Base-by-base conservation (phyloP, 495 filamentous ascomycete genomes). In the Mycothermus thermophilus region DNA sequence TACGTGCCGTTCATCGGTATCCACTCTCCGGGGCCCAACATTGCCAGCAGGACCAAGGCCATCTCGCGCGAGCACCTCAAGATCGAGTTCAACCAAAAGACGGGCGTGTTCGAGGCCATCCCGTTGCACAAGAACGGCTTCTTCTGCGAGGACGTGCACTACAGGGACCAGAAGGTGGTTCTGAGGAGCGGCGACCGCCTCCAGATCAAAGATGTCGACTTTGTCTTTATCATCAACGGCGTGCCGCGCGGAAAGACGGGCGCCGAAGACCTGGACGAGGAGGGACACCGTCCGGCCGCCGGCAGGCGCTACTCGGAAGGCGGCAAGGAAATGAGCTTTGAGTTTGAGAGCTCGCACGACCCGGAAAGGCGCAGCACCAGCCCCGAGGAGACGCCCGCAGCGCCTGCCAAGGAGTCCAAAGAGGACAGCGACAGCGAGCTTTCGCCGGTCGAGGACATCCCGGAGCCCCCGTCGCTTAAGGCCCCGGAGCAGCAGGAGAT, bases 1-100 rank as follows among this genome's bases (percentile, higher is more conserved):
- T 66, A 79, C 14, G 79, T 77, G 40, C 80, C 83, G 2, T 72
- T 85, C 10, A 73, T 93, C 39, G 76, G 78, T 3, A 87, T 93
- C 25, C 84, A 90, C 44, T 83, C 81, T 4, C 74, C 78, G 1
- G 71, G 71, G 5, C 52, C 56, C 16, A 56, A 63, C 41, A 75
- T 75, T 20, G 60, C 69, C 27, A 69, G 67, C 32, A 71, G 68
- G 31, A 75, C 61, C 31, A 79, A 79, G 34, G 76, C 72, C 16
- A 95, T 96, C 23, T 94, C 87, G 5, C 71, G 88, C 25, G 67
- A 80, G 49, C 90, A 97, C 54, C 72, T 86, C 23, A 79, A 75
- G 47, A 86, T 97, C 34, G 57, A 72, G 9, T 96, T 83, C 54
- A 86, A 88, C 46, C 75, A 76, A 40, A 68, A 75, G 14, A 71